Evolutionary conservation across 306 rosid species (phyloP), one percentile per base, ranked within the genome.

Genomic region (Fagus sylvatica): DNA sequence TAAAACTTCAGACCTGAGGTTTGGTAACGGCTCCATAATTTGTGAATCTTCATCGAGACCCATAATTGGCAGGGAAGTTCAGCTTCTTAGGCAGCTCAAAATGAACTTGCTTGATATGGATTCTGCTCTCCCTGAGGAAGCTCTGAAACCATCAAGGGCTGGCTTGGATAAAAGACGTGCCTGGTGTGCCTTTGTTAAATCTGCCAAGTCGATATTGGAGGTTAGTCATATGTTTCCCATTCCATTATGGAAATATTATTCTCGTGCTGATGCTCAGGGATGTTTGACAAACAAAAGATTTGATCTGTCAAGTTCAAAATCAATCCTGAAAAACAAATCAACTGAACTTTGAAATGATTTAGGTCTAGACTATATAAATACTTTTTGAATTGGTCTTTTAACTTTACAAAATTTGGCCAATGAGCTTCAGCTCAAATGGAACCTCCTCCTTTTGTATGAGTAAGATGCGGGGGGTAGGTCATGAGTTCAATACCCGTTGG

Each of bases 181-280:
- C 46, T 95, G 98, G 98, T 89, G 96, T 40, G 84, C 84, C 34
- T 95, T 92, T 77, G 93, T 89, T n/a, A 95, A 92, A 86, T 89
- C 95, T 75, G 92, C 98, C 36, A 61, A 75, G 77, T 90, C 98
- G 46, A 89, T 95, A 78, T 90, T 82, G 72, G 93, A 91, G 96
- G 98, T 95, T 74, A 72, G 60, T 54, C 28, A 54, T 46, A 54
- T 54, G 89, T 80, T 40, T 79, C 64, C 4, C 75, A 41, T 73
- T 54, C 60, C 60, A 54, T 54, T 54, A n/a, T 2, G 60, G 60
- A 54, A 54, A 54, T 54, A n/a, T 54, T 54, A 46, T 54, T 5
- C 28, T 19, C 30, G 0, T 17, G 59, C 59, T 53, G 16, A 53
- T 16, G 30, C 30, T n/a, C 0, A 0, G 16, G 59, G 30, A 54